Evolutionary conservation across 2,329 filamentous ascomycete genomes (phyloP).

Genomic region (Hypoxylon sp.): DNA sequence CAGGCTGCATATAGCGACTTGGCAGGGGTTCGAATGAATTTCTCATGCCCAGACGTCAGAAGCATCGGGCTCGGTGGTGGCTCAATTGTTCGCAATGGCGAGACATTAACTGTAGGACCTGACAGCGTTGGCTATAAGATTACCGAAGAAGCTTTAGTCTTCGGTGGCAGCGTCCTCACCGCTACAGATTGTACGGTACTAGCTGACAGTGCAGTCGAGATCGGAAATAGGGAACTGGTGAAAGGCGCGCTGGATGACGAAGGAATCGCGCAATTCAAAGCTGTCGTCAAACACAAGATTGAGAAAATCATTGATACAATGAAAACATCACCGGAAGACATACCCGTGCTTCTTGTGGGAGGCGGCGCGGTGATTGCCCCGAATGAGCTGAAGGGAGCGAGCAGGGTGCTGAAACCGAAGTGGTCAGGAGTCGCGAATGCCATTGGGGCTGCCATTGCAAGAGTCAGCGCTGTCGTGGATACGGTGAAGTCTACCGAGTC

Average conservation of each 20-base stretch:
- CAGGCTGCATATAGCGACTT: conserved; percentile 72
- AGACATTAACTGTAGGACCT: conserved; percentile 65
- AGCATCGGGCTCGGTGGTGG: conserved; percentile 71
- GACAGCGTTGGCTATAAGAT: conserved; percentile 73
- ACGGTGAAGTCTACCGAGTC: conserved; percentile 63
- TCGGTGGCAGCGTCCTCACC: conserved; percentile 68
- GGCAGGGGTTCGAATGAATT: conserved; percentile 73
- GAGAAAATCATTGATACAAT: conserved; percentile 66
- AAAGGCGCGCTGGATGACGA: conserved; percentile 45
- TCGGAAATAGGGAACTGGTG: conserved; percentile 57
- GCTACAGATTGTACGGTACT: conserved; percentile 67
- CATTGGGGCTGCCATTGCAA: conserved; percentile 72
- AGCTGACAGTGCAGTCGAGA: conserved; percentile 50
- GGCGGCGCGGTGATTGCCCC: conserved; percentile 72
- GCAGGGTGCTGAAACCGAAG: conserved; percentile 66
- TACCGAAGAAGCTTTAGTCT: conserved; percentile 65
- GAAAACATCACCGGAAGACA: conserved; percentile 71
- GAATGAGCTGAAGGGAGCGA: conserved; percentile 66
- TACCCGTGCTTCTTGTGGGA: conserved; percentile 72
- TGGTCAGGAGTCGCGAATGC: conserved; percentile 73
- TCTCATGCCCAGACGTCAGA: conserved; percentile 68
- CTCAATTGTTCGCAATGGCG: conserved; percentile 62
- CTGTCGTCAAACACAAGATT: conserved; percentile 46
- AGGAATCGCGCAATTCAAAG: conserved; percentile 44
- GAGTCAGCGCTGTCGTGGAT: conserved; percentile 68